Evolutionary conservation across 495 filamentous ascomycete genomes (phyloP), one percentile per base, ranked within the genome.

Genomic region (Cercophora samala): DNA sequence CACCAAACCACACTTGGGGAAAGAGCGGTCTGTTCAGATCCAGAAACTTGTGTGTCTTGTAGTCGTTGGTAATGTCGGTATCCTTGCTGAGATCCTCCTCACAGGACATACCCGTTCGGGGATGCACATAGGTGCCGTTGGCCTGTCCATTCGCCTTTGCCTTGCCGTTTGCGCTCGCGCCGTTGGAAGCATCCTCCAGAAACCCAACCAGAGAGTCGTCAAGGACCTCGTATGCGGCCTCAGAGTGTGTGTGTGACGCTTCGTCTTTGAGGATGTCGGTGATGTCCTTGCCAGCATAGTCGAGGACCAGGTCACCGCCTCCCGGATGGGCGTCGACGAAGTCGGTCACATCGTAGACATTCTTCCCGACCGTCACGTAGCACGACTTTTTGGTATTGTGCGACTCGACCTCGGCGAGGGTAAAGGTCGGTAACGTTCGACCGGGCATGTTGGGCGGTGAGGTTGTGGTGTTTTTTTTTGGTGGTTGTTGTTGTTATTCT

Each of bases 261-360:
- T 88, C 87, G 74, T 99, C 93, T 69, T 88, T 86, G 80, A 99
- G 84, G 66, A 98, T 95, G 9, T 88, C 84, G 37, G 81, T 81
- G 60, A 97, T 83, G 77, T 99, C 96, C 78, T 92, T 92, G 58
- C 94, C 95, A 37, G 85, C 95, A 79, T 95, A 93, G 62, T 96
- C 90, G 59, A 98, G 82, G 64, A 99, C 88, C 66, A 98, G 76
- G 66, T 97, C 92, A 70, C 86, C 86, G 64, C 96, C 96, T 67
- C 94, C 96, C 42, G 96, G 96, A 76, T 99, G 96, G 66, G 90
- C 87, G 59, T 89, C 84, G 63, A 97, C 75, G 73, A 99, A 99
- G 25, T 87, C 83, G 24, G 96, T 97, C 66, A 99, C 85, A 84
- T 99, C 93, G 85, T 92, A 98, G 71, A 98, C 95, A 69, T 93